A percentile compares a stretch with the other conserved stretches of the same genome.
Conservation (phyloP, 805 yeast species). For the Brettanomyces naardenensis region DNA sequence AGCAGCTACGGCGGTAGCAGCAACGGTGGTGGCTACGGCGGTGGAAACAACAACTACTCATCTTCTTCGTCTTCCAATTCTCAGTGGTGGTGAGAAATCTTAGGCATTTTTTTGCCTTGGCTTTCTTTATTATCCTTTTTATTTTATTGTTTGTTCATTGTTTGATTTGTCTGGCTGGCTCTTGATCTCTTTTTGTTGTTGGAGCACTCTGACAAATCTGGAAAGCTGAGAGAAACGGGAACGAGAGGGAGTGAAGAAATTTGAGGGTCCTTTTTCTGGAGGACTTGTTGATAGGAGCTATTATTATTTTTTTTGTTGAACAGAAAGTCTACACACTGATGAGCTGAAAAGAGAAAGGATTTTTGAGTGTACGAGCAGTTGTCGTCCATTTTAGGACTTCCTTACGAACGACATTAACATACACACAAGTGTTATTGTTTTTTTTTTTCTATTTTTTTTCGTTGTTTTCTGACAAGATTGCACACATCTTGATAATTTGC, state of each 20-base stretch:
- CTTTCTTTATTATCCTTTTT: slow-evolving; percentile 3
- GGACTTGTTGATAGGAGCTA: too few species aligned
- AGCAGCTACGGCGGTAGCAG: slow-evolving; percentile 15
- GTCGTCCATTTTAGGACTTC: not conserved
- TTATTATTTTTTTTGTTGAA: too few species aligned
- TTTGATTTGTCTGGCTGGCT: not conserved
- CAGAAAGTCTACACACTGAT: too few species aligned
- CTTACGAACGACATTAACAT: not conserved
- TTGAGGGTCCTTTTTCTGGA: too few species aligned
- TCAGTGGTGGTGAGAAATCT: slow-evolving; percentile 26
- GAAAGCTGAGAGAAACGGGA: slow-evolving; percentile 10
- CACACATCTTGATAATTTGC: too few species aligned
- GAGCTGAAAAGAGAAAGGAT: not conserved
- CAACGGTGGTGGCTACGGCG: slow-evolving; percentile 20
- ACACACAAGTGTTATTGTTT: too few species aligned
- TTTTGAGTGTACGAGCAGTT: not conserved
- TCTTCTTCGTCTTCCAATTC: slow-evolving; percentile 13
- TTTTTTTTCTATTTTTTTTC: too few species aligned
- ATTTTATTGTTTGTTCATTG: slow-evolving; percentile 4
- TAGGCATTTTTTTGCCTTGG: slow-evolving; percentile 3
- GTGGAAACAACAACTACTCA: slow-evolving; percentile 8
- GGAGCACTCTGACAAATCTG: slow-evolving; percentile 6
- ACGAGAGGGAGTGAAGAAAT: not conserved
- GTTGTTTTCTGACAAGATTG: too few species aligned
- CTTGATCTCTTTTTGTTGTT: not conserved